These are phyloP conservation scores for Hemisphaericaspora xylofermentans DNA, from an alignment of 1,139 yeast species.

Conservation along the genomic window DNA sequence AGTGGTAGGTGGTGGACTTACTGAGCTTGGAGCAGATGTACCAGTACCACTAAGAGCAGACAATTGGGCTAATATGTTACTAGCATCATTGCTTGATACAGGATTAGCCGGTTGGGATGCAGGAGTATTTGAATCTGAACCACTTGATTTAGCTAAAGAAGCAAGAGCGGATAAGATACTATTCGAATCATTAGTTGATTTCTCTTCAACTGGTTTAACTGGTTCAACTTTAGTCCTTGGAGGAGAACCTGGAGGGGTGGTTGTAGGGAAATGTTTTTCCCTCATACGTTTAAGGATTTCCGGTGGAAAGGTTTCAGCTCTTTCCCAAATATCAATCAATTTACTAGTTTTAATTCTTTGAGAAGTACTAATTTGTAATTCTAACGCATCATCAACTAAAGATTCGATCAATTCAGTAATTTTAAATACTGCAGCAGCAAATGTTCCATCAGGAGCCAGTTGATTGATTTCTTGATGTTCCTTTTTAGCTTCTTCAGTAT, in stretches of 20 bases:
- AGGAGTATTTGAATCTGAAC: conserved; percentile 17
- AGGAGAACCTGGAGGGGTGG: conserved; percentile 59
- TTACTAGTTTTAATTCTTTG: conserved; percentile 74
- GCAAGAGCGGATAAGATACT: conserved; percentile 68
- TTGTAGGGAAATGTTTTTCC: conserved; percentile 55
- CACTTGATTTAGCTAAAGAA: conserved; percentile 44
- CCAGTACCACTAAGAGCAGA: conserved; percentile 30
- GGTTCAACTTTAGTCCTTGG: conserved; percentile 35
- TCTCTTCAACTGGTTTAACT: conserved; percentile 21
- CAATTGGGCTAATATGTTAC: conserved; percentile 44
- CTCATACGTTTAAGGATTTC: conserved; percentile 55
- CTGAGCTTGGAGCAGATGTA: conserved; percentile 3
- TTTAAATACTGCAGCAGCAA: conserved; percentile 68
- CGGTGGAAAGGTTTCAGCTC: conserved; percentile 73
- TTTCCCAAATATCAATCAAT: conserved; percentile 89
- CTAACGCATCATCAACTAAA: conserved; percentile 59
- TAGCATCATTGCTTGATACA: conserved; percentile 24
- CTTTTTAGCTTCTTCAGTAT: conserved; percentile 70
- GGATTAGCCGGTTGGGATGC: conserved; percentile 1
- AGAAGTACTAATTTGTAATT: conserved; percentile 48
- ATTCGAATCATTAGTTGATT: conserved; percentile 44
- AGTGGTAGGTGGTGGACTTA: conserved; percentile 15
- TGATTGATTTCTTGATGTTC: conserved; percentile 45
- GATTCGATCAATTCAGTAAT: conserved; percentile 59
- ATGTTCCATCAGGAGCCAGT: conserved; percentile 66